Percentiles rank a stretch among this genome's conserved stretches.
Evolutionary conservation across 192 early-diverging fungal species (phyloP).

Genomic region (Coemansia sp.): DNA sequence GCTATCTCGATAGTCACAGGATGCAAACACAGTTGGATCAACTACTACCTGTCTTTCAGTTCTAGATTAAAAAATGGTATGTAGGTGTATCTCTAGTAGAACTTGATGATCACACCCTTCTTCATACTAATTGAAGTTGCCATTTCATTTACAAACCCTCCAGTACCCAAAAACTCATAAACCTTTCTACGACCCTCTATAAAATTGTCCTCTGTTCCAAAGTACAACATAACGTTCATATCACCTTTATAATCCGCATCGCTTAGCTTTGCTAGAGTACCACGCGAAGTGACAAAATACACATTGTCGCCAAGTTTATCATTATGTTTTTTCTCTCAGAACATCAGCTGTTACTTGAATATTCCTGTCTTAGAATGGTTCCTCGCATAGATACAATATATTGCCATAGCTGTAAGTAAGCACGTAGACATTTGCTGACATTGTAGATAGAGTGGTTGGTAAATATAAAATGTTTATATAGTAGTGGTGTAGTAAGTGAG

Average conservation of each 20-base stretch:
- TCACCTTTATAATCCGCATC: background rate
- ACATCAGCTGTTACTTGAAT: background rate
- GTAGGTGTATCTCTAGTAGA: no score
- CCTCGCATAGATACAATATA: background rate
- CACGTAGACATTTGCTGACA: background rate
- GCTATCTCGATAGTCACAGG: conserved; percentile 25
- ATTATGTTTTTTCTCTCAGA: background rate
- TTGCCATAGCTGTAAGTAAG: background rate
- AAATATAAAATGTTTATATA: background rate
- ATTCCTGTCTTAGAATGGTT: background rate
- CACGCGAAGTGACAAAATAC: background rate
- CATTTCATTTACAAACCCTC: no score
- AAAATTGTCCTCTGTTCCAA: background rate
- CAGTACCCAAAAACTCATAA: no score
- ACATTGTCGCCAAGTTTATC: background rate
- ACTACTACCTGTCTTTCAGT: no score
- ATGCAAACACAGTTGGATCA: conserved; percentile 27
- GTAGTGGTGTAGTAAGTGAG: background rate
- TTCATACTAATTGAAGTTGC: no score
- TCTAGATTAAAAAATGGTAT: no score
- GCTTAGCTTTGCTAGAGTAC: background rate
- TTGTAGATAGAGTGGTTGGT: background rate
- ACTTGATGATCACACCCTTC: no score
- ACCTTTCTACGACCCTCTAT: background rate
- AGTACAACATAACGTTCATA: background rate